These are phyloP conservation scores for Pyrus bretschneideri DNA, from an alignment of 306 rosid species.

Conservation along the genomic window DNA sequence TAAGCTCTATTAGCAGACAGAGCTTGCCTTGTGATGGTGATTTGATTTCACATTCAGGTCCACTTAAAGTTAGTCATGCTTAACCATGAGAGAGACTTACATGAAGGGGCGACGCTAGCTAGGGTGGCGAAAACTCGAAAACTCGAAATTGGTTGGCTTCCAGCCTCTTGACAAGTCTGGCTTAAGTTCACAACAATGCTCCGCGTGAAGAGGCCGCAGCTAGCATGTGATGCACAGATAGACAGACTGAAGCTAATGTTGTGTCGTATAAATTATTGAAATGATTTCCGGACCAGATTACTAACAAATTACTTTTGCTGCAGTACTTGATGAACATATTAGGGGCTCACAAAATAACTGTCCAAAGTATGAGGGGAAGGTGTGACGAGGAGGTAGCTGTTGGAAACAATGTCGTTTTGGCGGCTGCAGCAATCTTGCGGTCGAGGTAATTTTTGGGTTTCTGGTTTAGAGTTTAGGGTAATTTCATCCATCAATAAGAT, in stretches of 20 bases:
- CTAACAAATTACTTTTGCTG: neutral
- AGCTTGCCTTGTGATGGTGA: conserved; percentile 5
- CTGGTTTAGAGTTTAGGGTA: neutral
- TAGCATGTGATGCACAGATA: neutral
- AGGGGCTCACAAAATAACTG: neutral
- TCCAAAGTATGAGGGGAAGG: neutral
- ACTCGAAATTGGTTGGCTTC: neutral
- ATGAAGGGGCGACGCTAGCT: neutral
- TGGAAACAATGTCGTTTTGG: neutral
- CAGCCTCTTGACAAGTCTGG: neutral
- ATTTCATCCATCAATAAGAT: neutral
- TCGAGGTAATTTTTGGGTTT: neutral
- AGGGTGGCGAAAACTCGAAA: neutral
- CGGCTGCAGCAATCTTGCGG: neutral
- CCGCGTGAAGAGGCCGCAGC: neutral
- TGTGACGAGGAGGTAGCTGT: neutral
- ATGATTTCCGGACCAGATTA: neutral
- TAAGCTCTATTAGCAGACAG: neutral
- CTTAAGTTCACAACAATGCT: neutral
- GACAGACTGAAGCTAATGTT: neutral
- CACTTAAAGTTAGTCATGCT: neutral
- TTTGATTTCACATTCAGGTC: neutral
- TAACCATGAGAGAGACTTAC: neutral
- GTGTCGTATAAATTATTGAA: neutral
- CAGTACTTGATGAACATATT: neutral